Evolutionary conservation across 2,329 filamentous ascomycete species (phyloP), one percentile per base, ranked within the genome.

Genomic region (Anthostomella pinea): DNA sequence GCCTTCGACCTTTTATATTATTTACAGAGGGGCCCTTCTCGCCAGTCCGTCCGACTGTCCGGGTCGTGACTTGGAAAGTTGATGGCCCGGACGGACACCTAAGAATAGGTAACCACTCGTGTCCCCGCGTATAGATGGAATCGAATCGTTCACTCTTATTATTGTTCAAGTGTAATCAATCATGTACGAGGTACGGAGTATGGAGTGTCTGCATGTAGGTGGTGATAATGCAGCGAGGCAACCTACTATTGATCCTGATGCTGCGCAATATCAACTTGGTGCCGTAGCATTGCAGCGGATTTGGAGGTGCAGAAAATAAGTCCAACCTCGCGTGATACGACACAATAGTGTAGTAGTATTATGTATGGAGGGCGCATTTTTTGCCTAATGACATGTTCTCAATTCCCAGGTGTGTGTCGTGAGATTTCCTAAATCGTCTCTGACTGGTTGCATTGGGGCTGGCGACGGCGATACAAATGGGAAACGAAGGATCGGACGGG

Each of bases 171-270:
- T n/a, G n/a, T n/a, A n/a, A n/a, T n/a, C n/a, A n/a, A n/a, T n/a
- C n/a, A n/a, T n/a, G n/a, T n/a, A n/a, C n/a, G n/a, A n/a, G n/a
- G n/a, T n/a, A n/a, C n/a, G n/a, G n/a, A n/a, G n/a, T n/a, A n/a
- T n/a, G n/a, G n/a, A n/a, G n/a, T n/a, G n/a, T n/a, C n/a, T n/a
- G n/a, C n/a, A n/a, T n/a, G n/a, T n/a, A n/a, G n/a, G n/a, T n/a
- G n/a, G n/a, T n/a, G n/a, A n/a, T n/a, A n/a, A n/a, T 41, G 45
- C 39, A 43, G 46, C 43, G 28, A 47, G 46, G 41, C 39, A 45
- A 26, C 46, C 46, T 45, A 30, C 43, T 45, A 34, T 32, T 16
- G 38, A 38, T 39, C 18, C 19, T 19, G 25, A 41, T 35, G 32
- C 24, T 35, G 18, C 18, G 27, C 22, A 8, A 18, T n/a, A n/a